phyloP scores from a whole-genome alignment of 768 basidiomycete genomes.

The Boletus vermiculosoides region DNA sequence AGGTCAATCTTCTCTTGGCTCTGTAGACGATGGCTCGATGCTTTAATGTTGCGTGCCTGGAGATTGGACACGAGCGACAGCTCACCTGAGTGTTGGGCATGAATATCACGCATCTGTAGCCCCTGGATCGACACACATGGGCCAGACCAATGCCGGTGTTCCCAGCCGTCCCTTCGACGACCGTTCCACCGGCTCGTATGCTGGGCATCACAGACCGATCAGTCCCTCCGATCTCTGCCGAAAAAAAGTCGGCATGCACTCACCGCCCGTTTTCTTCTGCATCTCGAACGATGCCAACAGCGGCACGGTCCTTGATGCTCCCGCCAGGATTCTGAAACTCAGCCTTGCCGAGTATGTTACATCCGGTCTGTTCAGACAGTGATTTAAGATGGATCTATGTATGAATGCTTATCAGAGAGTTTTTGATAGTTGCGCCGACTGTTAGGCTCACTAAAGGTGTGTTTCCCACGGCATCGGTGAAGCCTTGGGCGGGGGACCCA shows the following conservation, averaged over 20 bases:
- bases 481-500: slow-evolving; percentile 63
- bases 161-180: slow-evolving; percentile 97
- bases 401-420: slow-evolving; percentile 2
- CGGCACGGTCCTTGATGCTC: slow-evolving; percentile 96
- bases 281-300: slow-evolving; percentile 80
- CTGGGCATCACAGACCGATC: slow-evolving; percentile 34
- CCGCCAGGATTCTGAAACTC: slow-evolving; percentile 99
- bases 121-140: slow-evolving; percentile 88
- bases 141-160: slow-evolving; percentile 97
- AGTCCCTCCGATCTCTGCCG: background rate
- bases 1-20: slow-evolving; percentile 99
- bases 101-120: slow-evolving; percentile 98
- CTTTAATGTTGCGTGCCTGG: background rate
- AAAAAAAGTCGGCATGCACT: slow-evolving; percentile 28
- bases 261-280: slow-evolving; percentile 84
- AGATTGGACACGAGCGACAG: background rate
- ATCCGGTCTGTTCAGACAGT: slow-evolving; percentile 81
- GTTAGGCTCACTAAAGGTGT: slow-evolving; percentile 74
- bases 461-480: slow-evolving; percentile 87
- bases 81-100: slow-evolving; percentile 92
- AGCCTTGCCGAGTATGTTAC: slow-evolving; percentile 89
- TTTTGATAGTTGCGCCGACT: background rate
- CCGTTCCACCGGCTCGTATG: slow-evolving; percentile 89
- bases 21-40: slow-evolving; percentile 37
- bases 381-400: slow-evolving; percentile 76